phyloP scores from a whole-genome alignment of 1,284 basidiomycete species.

The Stygiomarasmius scandens region DNA sequence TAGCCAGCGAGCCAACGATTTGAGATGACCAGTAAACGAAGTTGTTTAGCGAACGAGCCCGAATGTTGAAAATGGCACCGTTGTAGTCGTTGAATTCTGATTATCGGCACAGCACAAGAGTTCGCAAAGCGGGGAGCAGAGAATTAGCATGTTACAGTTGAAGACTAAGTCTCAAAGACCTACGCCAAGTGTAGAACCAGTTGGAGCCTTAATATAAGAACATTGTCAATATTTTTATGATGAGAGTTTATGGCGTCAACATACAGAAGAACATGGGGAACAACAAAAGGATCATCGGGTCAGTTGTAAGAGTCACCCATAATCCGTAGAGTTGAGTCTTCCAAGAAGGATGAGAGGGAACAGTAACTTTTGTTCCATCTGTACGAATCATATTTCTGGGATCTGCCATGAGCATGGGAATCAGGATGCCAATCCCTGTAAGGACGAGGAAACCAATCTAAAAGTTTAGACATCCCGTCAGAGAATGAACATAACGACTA shows the following conservation, averaged over 20 bases:
- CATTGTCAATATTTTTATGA: too few relatives aligned
- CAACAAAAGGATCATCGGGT: slow-evolving; percentile 25
- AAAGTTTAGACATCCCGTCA: background rate
- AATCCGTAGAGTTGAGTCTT: slow-evolving; percentile 43
- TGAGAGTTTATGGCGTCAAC: too few relatives aligned
- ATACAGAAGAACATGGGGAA: slow-evolving; percentile 33
- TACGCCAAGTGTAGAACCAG: slow-evolving; percentile 29
- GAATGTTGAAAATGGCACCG: slow-evolving; percentile 16
- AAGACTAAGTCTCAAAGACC: background rate
- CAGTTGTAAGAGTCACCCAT: slow-evolving; percentile 46
- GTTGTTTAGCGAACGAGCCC: slow-evolving; percentile 67
- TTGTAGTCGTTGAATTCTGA: slow-evolving; percentile 26
- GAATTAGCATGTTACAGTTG: background rate
- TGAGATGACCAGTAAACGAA: slow-evolving; percentile 71
- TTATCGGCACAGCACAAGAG: background rate
- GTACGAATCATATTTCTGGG: slow-evolving; percentile 69
- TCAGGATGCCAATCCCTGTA: slow-evolving; percentile 62
- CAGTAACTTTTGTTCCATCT: slow-evolving; percentile 69
- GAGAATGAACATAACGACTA: background rate
- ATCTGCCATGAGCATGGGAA: slow-evolving; percentile 70
- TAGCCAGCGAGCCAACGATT: slow-evolving; percentile 64
- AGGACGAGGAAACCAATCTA: slow-evolving; percentile 77
- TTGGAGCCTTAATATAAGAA: too few relatives aligned
- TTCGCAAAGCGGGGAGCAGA: background rate
- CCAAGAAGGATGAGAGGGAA: slow-evolving; percentile 70